Evolutionary conservation across 257 asterid species (phyloP), one percentile per base, ranked within the genome.

Genomic region (Verbena officinalis): DNA sequence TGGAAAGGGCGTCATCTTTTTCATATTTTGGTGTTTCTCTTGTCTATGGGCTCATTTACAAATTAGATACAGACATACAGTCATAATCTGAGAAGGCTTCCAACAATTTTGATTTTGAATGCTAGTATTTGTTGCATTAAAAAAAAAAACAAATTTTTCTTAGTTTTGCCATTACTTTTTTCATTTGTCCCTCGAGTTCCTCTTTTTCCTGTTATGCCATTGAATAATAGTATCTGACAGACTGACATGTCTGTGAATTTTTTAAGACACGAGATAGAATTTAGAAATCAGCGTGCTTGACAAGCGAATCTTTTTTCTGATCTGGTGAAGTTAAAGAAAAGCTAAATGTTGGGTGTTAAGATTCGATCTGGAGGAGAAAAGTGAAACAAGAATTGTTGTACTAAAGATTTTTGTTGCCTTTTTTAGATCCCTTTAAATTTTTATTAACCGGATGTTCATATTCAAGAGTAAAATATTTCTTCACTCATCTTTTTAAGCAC

Each of bases 311-410:
- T 55, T 51, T 59, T 36, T 64, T 51, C 57, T 69, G 73, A 69
- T 75, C 62, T 69, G 53, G 62, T 36, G 70, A 62, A 72, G 72
- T 38, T 44, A 44, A 67, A 51, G 61, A 22, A 65, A 70, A 65
- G 62, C n/a, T 34, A 27, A 21, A 34, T 10, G 40, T 42, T 36
- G 20, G 72, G 69, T 57, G 9, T 59, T 20, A 17, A 63, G 70
- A 68, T 75, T 76, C 76, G 80, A 55, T 72, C 74, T 75, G 79
- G 78, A 60, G 55, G 58, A 56, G 48, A 62, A 76, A 69, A 64
- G 81, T 45, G 74, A 56, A 57, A 70, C 81, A 65, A 59, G 73
- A 65, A 69, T 61, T 59, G 75, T 57, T 78, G 66, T 73, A 9
- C 16, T 57, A 13, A 12, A 50, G 62, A 73, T 52, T 44, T 53